These are phyloP conservation scores for Aphanomyces stellatus DNA, from an alignment of 352 stramenopile genomes.

Conservation along the genomic window DNA sequence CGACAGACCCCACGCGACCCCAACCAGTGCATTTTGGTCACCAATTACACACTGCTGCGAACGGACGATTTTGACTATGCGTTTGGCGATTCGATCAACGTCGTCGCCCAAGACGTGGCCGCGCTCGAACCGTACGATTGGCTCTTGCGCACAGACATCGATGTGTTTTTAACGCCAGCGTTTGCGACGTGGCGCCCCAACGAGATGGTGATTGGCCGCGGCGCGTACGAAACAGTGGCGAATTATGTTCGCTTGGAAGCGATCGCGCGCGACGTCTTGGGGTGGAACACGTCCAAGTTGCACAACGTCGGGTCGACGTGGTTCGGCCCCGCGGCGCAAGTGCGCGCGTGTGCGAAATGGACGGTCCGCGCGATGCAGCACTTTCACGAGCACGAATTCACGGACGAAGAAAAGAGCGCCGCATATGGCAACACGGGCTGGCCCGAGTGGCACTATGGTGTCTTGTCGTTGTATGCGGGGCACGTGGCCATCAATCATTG, in stretches of 20 bases:
- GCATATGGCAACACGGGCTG: conserved; percentile 10
- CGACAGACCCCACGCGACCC: not conserved
- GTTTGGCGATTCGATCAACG: not conserved
- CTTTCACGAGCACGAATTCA: conserved; percentile 8
- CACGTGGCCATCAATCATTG: conserved; percentile 6
- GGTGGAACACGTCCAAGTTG: not conserved
- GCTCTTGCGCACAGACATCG: not conserved
- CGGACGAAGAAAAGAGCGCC: not conserved
- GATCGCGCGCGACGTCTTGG: not conserved
- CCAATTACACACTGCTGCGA: not conserved
- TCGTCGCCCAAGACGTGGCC: not conserved
- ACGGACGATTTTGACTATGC: not conserved
- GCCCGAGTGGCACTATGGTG: conserved; percentile 13
- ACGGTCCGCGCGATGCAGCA: conserved; percentile 2
- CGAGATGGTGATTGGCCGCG: not conserved
- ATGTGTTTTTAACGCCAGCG: conserved; percentile 4
- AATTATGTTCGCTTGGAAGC: no score
- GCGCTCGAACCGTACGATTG: conserved; percentile 3
- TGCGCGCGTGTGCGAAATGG: not conserved
- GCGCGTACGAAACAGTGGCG: no score
- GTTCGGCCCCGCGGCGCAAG: not conserved
- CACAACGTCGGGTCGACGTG: conserved; percentile 14
- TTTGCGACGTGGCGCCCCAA: not conserved
- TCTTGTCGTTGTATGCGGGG: not conserved
- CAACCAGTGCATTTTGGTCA: not conserved